phyloP scores from a whole-genome alignment of 2,329 filamentous ascomycete genomes.

The Escovopsis weberi region DNA sequence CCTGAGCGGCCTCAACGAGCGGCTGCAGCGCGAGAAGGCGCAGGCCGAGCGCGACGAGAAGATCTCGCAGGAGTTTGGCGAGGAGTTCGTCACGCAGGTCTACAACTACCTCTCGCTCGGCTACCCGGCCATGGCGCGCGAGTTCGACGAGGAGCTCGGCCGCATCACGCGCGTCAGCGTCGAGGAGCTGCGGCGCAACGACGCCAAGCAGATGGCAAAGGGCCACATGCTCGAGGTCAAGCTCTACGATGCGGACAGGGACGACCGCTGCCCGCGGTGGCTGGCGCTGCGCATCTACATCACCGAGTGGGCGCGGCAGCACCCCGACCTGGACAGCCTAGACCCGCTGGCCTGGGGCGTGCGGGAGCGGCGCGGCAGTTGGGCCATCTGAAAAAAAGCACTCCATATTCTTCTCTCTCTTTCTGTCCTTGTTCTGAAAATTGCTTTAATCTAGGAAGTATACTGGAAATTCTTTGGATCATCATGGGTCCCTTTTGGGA shows the following conservation, averaged over 20 bases:
- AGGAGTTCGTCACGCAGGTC: slow-evolving; percentile 82
- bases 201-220: slow-evolving; percentile 44
- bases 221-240: slow-evolving; percentile 57
- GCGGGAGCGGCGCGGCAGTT: slow-evolving; percentile 51
- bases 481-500: too few relatives aligned
- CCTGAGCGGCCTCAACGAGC: slow-evolving; percentile 37
- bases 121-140: slow-evolving; percentile 71
- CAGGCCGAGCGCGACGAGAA: slow-evolving; percentile 36
- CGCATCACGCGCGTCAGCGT: slow-evolving; percentile 62
- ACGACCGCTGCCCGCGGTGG: slow-evolving; percentile 57
- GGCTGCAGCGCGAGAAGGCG: slow-evolving; percentile 29
- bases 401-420: slow-evolving; percentile 1
- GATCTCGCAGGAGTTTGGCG: slow-evolving; percentile 55
- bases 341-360: slow-evolving; percentile 53
- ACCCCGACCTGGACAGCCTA: slow-evolving; percentile 54
- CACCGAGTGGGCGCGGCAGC: slow-evolving; percentile 77
- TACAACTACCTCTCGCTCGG: slow-evolving; percentile 94
- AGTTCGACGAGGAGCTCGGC: slow-evolving; percentile 72
- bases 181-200: slow-evolving; percentile 56
- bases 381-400: slow-evolving; percentile 40
- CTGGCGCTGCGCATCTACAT: slow-evolving; percentile 72
- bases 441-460: too few relatives aligned
- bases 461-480: too few relatives aligned
- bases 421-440: not conserved
- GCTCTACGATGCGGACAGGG: slow-evolving; percentile 22